Conservation (phyloP, 164 flowering plant genomes). For the Macadamia tetraphylla region DNA sequence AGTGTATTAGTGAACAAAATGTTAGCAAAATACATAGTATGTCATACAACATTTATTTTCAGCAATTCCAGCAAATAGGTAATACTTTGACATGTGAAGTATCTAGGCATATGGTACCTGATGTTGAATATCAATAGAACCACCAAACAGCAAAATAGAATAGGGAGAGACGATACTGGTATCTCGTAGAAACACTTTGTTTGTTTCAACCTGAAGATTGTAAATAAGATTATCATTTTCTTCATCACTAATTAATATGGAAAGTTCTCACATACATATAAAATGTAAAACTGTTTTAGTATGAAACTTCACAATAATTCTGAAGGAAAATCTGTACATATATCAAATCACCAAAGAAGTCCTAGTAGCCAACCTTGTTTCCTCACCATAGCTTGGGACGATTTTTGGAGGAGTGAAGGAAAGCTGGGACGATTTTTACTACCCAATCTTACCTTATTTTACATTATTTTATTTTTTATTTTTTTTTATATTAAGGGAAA, state of each 20-base stretch:
- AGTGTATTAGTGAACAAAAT: no score
- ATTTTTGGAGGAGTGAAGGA: no score
- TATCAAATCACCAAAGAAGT: no score
- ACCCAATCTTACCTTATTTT: no score
- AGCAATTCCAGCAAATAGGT: neutral
- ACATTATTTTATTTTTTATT: no score
- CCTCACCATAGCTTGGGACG: no score
- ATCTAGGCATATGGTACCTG: slow-evolving; percentile 41
- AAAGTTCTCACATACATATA: neutral
- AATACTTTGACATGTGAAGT: neutral
- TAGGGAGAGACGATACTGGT: slow-evolving; percentile 83
- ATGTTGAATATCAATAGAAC: slow-evolving; percentile 73
- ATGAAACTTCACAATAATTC: no score
- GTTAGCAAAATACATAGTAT: no score
- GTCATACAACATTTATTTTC: neutral
- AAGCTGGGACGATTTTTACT: no score
- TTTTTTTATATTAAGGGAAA: no score
- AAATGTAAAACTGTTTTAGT: neutral
- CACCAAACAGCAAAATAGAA: slow-evolving; percentile 83
- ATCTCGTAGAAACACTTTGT: slow-evolving; percentile 78
- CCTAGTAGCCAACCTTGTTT: no score
- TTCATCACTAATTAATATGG: neutral
- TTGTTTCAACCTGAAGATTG: slow-evolving; percentile 69
- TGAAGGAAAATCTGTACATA: no score
- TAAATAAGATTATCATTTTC: neutral